Evolutionary conservation across 1,139 yeast genomes (phyloP).

Genomic region (Hansenula lynferdii): DNA sequence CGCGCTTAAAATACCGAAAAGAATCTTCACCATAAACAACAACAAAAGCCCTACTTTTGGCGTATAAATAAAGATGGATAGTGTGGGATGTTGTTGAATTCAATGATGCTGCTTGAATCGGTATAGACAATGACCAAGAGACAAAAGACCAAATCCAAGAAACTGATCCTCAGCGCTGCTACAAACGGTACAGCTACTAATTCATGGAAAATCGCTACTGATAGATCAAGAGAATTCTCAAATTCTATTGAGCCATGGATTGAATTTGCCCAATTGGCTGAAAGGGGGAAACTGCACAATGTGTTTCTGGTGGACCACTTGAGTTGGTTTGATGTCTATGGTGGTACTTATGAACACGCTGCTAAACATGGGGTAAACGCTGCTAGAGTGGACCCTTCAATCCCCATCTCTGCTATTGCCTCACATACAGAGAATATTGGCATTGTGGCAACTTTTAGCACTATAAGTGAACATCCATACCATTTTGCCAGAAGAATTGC

Average conservation of each 20-base stretch:
- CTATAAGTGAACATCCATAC: constrained; percentile 36
- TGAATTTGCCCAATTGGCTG: constrained; percentile 32
- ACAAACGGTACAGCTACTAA: background rate
- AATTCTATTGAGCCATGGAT: constrained; percentile 32
- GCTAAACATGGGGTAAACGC: constrained; percentile 31
- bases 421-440: constrained; percentile 31
- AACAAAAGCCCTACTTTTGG: too few species aligned
- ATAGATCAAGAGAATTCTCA: constrained; percentile 21
- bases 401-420: constrained; percentile 32
- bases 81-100: too few species aligned
- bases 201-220: constrained; percentile 37
- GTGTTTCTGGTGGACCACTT: constrained; percentile 37
- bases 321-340: constrained; percentile 32
- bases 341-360: constrained; percentile 31
- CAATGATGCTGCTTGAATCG: too few species aligned
- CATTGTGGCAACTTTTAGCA: constrained; percentile 34
- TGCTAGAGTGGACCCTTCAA: constrained; percentile 29
- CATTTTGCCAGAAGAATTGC: constrained; percentile 35
- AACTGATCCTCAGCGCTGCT: background rate
- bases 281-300: constrained; percentile 35
- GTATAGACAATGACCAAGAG: too few species aligned
- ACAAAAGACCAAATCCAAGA: background rate
- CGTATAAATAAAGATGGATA: too few species aligned
- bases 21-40: too few species aligned
- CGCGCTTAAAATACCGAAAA: too few species aligned